These are phyloP conservation scores for Raphanus raphanistrum DNA, from an alignment of 345 rosid species.

Conservation along the genomic window DNA sequence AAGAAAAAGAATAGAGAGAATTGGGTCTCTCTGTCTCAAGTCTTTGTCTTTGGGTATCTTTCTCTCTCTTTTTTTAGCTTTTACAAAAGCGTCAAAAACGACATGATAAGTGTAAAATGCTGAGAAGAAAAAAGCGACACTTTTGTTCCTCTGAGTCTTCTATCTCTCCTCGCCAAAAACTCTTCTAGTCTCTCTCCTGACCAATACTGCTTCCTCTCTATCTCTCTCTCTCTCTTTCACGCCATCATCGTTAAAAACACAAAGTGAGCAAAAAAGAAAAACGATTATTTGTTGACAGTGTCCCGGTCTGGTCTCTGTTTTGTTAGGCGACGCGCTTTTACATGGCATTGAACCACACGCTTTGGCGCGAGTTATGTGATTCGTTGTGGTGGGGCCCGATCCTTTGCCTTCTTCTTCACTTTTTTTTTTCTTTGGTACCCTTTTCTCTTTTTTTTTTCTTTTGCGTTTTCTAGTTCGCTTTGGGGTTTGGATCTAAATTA, in stretches of 20 bases:
- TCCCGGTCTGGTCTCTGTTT: slow-evolving; percentile 15
- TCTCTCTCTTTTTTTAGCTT: slow-evolving; percentile 25
- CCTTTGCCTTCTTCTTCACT: not conserved
- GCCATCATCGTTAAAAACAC: slow-evolving; percentile 31
- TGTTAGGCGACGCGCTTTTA: slow-evolving; percentile 26
- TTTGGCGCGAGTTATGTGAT: slow-evolving; percentile 14
- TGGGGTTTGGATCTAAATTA: slow-evolving; percentile 23
- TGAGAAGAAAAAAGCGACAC: slow-evolving; percentile 25
- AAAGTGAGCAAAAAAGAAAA: slow-evolving; percentile 30
- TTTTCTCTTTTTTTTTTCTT: not conserved
- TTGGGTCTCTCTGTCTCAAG: slow-evolving; percentile 26
- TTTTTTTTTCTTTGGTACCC: not conserved
- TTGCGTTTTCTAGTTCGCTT: slow-evolving; percentile 20
- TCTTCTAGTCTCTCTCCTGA: no score
- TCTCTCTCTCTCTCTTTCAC: not conserved
- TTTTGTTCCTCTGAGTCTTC: slow-evolving; percentile 26
- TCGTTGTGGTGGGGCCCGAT: slow-evolving; percentile 5
- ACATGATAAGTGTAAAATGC: slow-evolving; percentile 33
- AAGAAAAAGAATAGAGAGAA: slow-evolving; percentile 6
- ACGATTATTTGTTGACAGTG: slow-evolving; percentile 27
- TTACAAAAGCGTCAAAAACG: slow-evolving; percentile 42
- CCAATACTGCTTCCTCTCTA: not conserved
- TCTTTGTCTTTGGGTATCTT: slow-evolving; percentile 38
- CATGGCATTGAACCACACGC: slow-evolving; percentile 1
- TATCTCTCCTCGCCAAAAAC: not conserved